A percentile compares a stretch with the other conserved stretches of the same genome.
phyloP scores from a whole-genome alignment of 371 early-diverging fungal genomes.

The Mortierella sp. region DNA sequence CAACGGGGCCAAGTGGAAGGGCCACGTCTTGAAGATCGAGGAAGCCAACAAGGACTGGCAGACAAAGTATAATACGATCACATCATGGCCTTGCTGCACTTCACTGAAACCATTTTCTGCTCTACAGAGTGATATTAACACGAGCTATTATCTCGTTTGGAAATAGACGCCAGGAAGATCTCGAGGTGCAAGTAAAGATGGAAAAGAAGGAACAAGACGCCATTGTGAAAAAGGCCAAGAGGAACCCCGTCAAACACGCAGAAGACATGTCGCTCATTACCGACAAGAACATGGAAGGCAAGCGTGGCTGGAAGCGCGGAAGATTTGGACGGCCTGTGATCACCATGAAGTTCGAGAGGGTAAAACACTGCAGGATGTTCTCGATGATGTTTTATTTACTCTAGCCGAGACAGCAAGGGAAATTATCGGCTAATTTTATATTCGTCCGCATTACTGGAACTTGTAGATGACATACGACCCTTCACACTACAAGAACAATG shows the following conservation, averaged over 20 bases:
- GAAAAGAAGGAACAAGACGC: slow-evolving; percentile 47
- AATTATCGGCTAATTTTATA: neutral
- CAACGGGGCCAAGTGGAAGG: slow-evolving; percentile 93
- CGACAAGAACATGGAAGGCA: slow-evolving; percentile 75
- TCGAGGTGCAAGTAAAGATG: slow-evolving; percentile 43
- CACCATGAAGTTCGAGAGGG: slow-evolving; percentile 77
- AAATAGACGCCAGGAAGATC: slow-evolving; percentile 52
- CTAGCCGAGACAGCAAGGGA: neutral
- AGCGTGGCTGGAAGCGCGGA: slow-evolving; percentile 82
- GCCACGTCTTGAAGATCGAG: slow-evolving; percentile 79
- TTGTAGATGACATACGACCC: slow-evolving; percentile 80
- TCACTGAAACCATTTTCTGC: neutral
- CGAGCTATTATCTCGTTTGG: neutral
- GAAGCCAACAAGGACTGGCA: slow-evolving; percentile 84
- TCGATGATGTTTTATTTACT: neutral
- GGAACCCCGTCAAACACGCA: slow-evolving; percentile 58
- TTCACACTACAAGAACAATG: slow-evolving; percentile 77
- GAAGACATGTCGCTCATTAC: slow-evolving; percentile 83
- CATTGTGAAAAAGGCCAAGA: slow-evolving; percentile 43
- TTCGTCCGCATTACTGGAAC: neutral
- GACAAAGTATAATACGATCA: slow-evolving; percentile 17
- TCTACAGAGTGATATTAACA: neutral
- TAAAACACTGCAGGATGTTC: slow-evolving; percentile 10
- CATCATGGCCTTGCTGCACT: neutral
- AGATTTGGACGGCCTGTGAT: slow-evolving; percentile 84